phyloP scores from a whole-genome alignment of 78 protist genomes.

The Dictyostelium intermedium region DNA sequence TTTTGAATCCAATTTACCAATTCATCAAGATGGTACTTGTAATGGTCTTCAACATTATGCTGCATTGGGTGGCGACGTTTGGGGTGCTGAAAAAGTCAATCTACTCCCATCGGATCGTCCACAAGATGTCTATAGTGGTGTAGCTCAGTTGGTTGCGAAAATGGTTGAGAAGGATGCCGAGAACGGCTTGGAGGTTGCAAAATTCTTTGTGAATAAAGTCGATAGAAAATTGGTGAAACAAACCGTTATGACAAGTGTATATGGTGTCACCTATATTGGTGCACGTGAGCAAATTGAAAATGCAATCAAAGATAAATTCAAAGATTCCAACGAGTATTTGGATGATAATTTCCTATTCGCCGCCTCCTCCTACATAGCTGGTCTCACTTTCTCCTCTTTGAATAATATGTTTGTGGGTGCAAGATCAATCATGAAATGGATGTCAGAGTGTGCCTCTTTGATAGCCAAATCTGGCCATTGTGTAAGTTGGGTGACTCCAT shows the following conservation, averaged over 20 bases:
- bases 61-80: slow-evolving; percentile 94
- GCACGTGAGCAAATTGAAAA: slow-evolving; percentile 87
- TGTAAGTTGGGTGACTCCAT: slow-evolving; percentile 94
- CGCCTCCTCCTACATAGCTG: slow-evolving; percentile 34
- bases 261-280: slow-evolving; percentile 97
- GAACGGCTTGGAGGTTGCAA: slow-evolving; percentile 24
- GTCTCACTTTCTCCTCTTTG: slow-evolving; percentile 68
- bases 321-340: not conserved
- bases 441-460: slow-evolving; percentile 56
- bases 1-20: slow-evolving; percentile 83
- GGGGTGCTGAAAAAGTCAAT: slow-evolving; percentile 92
- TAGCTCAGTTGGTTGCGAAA: slow-evolving; percentile 44
- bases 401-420: slow-evolving; percentile 89
- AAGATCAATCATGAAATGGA: slow-evolving; percentile 88
- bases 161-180: slow-evolving; percentile 1
- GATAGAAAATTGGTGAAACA: slow-evolving; percentile 95
- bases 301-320: slow-evolving; percentile 13
- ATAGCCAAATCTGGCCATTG: slow-evolving; percentile 64
- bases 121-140: slow-evolving; percentile 91
- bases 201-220: slow-evolving; percentile 53
- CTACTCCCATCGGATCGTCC: slow-evolving; percentile 85
- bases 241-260: slow-evolving; percentile 97
- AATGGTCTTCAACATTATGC: slow-evolving; percentile 98
- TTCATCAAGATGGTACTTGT: slow-evolving; percentile 95
- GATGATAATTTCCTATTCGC: slow-evolving; percentile 42